Conservation (phyloP, 2,329 filamentous ascomycete genomes). For the Scytalidium lignicola region DNA sequence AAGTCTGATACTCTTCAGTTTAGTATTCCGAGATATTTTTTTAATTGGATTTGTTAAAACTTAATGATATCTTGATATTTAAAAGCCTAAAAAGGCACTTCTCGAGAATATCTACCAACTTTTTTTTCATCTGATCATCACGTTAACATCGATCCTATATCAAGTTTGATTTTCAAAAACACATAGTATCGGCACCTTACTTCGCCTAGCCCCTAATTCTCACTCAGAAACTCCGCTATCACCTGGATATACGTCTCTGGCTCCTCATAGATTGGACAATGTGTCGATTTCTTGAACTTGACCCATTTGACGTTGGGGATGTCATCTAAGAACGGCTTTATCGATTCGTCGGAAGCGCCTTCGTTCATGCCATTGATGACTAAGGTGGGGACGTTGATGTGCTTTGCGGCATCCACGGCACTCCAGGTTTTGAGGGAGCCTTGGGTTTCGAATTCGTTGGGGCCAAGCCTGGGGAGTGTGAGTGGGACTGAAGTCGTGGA, state of each 20-base stretch:
- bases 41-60: no score
- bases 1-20: no score
- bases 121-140: no score
- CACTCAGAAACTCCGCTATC: conserved; percentile 24
- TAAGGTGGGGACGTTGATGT: conserved; percentile 32
- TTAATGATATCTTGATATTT: no score
- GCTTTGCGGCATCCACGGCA: conserved; percentile 26
- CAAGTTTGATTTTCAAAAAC: no score
- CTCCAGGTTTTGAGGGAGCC: conserved; percentile 34
- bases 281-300: conserved; percentile 16
- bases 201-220: background rate
- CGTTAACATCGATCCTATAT: no score
- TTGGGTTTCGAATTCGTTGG: conserved; percentile 31
- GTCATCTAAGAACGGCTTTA: conserved; percentile 28
- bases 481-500: background rate
- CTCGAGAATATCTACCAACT: no score
- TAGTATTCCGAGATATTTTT: no score
- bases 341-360: conserved; percentile 21
- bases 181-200: no score
- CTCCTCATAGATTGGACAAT: conserved; percentile 31
- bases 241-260: conserved; percentile 30
- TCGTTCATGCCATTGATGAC: conserved; percentile 38
- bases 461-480: conserved; percentile 24
- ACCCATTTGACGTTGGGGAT: conserved; percentile 35
- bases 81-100: no score